Percentiles rank a stretch among this genome's conserved stretches.
Evolutionary conservation across 2,329 filamentous ascomycete genomes (phyloP).

Genomic region (Chaetothyriales sp.): DNA sequence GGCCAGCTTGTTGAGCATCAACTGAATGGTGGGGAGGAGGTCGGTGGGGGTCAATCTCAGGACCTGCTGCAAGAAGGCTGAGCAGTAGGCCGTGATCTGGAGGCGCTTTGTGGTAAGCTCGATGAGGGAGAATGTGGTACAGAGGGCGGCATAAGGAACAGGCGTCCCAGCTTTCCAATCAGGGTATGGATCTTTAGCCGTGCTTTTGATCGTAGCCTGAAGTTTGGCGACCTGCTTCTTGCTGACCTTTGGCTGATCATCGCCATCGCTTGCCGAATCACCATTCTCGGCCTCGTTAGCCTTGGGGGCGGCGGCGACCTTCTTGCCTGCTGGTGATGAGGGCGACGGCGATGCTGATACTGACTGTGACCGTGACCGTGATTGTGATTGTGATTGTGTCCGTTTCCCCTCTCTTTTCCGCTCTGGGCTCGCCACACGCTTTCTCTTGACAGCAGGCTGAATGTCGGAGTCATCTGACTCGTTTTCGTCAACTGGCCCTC

Average conservation of each 20-base stretch:
- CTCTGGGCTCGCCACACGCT: constrained; percentile 21
- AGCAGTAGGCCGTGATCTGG: constrained; percentile 75
- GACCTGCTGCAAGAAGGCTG: constrained; percentile 85
- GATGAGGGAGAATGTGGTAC: constrained; percentile 83
- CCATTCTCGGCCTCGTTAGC: constrained; percentile 23
- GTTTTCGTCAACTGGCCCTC: constrained; percentile 23
- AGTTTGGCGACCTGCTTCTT: constrained; percentile 67
- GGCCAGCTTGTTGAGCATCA: constrained; percentile 97
- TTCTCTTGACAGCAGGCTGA: constrained; percentile 44
- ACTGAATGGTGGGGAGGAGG: constrained; percentile 69
- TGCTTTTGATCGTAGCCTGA: constrained; percentile 57
- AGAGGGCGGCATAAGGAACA: constrained; percentile 87
- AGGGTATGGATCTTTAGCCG: constrained; percentile 67
- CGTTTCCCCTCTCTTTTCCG: constrained; percentile 15
- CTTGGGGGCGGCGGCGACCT: constrained; percentile 19
- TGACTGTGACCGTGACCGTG: constrained; percentile 3
- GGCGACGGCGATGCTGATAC: constrained; percentile 11
- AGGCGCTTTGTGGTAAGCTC: constrained; percentile 89
- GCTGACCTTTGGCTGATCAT: constrained; percentile 53
- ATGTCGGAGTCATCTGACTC: constrained; percentile 40
- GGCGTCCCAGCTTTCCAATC: constrained; percentile 84
- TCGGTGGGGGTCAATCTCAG: constrained; percentile 77
- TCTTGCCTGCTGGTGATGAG: constrained; percentile 8
- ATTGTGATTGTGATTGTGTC: constrained; percentile 14
- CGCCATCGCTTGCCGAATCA: constrained; percentile 30